Evolutionary conservation across 2,329 filamentous ascomycete genomes (phyloP), one percentile per base, ranked within the genome.

Genomic region (Botrytis tulipae): DNA sequence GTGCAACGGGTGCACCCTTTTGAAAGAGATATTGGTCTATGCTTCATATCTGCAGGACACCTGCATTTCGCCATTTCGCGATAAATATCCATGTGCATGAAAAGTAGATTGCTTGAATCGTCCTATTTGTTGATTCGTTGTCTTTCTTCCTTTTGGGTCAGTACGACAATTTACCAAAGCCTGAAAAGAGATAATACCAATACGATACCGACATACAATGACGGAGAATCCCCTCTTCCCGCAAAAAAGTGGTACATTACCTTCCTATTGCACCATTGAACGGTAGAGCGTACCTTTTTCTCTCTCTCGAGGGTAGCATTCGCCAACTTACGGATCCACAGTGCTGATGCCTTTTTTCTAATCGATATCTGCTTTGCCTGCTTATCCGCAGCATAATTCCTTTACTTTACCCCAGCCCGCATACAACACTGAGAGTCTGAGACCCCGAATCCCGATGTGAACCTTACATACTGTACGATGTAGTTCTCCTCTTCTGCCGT

Each of bases 1-100:
- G 66, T 69, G 37, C 66, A 68, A 54, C 46, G 25, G 48, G n/a
- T 66, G 62, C 32, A 57, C 48, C 57, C 46, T 29, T 44, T 29
- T 40, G 22, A 35, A 57, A 44, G 46, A 35, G 70, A 72, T 67
- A 51, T 57, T 72, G 62, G 65, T 73, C 71, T 60, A 73, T 70
- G 71, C 71, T 73, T 73, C 54, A 37, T 60, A 48, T 48, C 63
- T 73, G 71, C 65, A 70, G 65, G 44, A 70, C 71, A 73, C 71
- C 71, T 51, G 37, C 70, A 72, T 72, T 70, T 70, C 51, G 48
- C 51, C 67, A 57, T 57, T 66, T 66, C 46, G 37, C 65, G 37
- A 70, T 73, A 73, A 37, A 69, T 51, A 73, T 42, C 71, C 71
- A 73, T 72, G 70, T 68, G 57, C n/a, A 69, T 57, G 51, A 37